A percentile compares a stretch with the other conserved stretches of the same genome.
phyloP scores from a whole-genome alignment of 305 asterid species.

The Solanum hybrid region DNA sequence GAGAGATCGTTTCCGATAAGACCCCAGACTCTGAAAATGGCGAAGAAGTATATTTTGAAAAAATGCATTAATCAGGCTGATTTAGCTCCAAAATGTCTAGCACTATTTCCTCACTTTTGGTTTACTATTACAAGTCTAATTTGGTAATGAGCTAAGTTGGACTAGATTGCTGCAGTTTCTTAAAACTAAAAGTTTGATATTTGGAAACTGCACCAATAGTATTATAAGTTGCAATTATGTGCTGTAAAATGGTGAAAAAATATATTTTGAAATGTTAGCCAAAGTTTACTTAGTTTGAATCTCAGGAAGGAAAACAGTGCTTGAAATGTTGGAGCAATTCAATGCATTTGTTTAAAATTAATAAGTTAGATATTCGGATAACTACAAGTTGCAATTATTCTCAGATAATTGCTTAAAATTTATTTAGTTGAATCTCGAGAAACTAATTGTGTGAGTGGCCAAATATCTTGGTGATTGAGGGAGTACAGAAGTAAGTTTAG shows the following conservation, averaged over 20 bases:
- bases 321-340: not conserved
- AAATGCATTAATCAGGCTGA: not conserved
- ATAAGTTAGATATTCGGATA: not conserved
- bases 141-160: not conserved
- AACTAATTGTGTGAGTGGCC: not conserved
- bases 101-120: not conserved
- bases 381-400: not conserved
- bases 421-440: not conserved
- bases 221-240: not conserved
- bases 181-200: not conserved
- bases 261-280: not conserved
- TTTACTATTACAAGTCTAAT: not conserved
- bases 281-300: not conserved
- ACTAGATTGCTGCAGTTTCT: not conserved
- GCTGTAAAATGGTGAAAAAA: not conserved
- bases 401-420: not conserved
- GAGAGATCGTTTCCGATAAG: not conserved
- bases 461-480: not conserved
- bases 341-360: not conserved
- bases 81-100: not conserved
- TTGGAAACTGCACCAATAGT: not conserved
- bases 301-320: not conserved
- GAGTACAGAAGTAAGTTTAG: not conserved
- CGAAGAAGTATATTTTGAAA: not conserved
- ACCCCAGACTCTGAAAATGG: not conserved